Conservation (phyloP, 768 basidiomycete genomes). For the Boletus fagicola region DNA sequence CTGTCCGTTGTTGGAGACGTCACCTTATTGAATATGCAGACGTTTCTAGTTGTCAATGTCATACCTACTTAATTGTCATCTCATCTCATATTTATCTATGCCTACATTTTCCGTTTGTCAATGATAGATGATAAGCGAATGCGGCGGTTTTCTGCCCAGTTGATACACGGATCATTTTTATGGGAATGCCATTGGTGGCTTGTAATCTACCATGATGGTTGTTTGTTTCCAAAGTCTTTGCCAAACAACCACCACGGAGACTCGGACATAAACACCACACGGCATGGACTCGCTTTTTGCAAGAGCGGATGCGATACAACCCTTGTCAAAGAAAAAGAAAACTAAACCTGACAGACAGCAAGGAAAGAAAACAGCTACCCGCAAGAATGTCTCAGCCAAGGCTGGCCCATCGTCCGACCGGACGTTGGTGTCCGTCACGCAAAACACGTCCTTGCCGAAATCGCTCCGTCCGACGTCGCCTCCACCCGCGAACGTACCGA, state of each 20-base stretch:
- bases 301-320: conserved; percentile 58
- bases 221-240: conserved; percentile 19
- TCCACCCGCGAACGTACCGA: conserved; percentile 45
- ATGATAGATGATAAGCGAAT: neutral
- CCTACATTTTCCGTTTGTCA: neutral
- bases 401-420: conserved; percentile 38
- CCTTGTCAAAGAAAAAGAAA: conserved; percentile 48
- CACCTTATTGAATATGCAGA: conserved; percentile 8
- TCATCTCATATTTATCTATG: neutral
- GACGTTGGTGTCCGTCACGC: conserved; percentile 57
- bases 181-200: too few relatives aligned
- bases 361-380: conserved; percentile 25
- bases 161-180: too few relatives aligned
- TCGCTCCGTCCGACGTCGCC: conserved; percentile 58
- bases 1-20: conserved; percentile 1
- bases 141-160: too few relatives aligned
- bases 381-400: conserved; percentile 15
- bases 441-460: conserved; percentile 61
- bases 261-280: neutral
- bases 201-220: neutral
- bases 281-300: conserved; percentile 69
- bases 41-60: conserved; percentile 1
- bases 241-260: conserved; percentile 6
- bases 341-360: conserved; percentile 4
- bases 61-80: conserved; percentile 10